Conservation (phyloP, 2,329 filamentous ascomycete genomes). For the Ambrosiella beaveri region DNA sequence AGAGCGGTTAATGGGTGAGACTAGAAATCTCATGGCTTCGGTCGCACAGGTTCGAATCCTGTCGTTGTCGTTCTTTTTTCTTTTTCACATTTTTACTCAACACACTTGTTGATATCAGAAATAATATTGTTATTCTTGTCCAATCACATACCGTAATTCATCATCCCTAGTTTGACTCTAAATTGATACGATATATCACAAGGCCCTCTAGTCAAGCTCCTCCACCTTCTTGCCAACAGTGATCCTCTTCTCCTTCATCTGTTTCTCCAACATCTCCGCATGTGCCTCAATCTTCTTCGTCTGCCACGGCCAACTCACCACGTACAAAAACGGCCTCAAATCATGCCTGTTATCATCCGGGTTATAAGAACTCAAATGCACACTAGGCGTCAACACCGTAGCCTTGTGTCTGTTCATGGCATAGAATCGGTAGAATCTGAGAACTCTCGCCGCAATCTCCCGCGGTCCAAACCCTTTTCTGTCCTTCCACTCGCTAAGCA, state of each 20-base stretch:
- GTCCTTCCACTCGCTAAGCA: slow-evolving; percentile 23
- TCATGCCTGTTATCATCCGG: slow-evolving; percentile 25
- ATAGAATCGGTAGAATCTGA: slow-evolving; percentile 31
- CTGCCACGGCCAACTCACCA: slow-evolving; percentile 24
- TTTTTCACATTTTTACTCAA: background rate
- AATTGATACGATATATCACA: background rate
- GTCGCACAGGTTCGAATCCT: slow-evolving; percentile 11
- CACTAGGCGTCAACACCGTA: slow-evolving; percentile 39
- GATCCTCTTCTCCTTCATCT: slow-evolving; percentile 14
- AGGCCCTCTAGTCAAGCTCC: background rate
- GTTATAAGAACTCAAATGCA: slow-evolving; percentile 27
- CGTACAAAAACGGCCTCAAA: slow-evolving; percentile 26
- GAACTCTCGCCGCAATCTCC: slow-evolving; percentile 27
- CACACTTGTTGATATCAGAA: background rate
- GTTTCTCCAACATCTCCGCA: slow-evolving; percentile 20
- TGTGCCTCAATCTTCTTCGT: slow-evolving; percentile 25
- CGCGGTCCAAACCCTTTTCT: slow-evolving; percentile 18
- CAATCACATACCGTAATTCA: too few species aligned
- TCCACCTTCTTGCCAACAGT: background rate
- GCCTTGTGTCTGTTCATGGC: slow-evolving; percentile 48
- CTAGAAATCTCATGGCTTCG: slow-evolving; percentile 12
- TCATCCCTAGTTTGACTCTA: background rate
- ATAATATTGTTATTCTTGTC: background rate
- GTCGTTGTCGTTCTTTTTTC: slow-evolving; percentile 5
- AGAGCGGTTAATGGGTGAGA: slow-evolving; percentile 11